These are phyloP conservation scores for Zoysia pacifica DNA, from an alignment of 176 grass and related monocot genomes.

Conservation along the genomic window DNA sequence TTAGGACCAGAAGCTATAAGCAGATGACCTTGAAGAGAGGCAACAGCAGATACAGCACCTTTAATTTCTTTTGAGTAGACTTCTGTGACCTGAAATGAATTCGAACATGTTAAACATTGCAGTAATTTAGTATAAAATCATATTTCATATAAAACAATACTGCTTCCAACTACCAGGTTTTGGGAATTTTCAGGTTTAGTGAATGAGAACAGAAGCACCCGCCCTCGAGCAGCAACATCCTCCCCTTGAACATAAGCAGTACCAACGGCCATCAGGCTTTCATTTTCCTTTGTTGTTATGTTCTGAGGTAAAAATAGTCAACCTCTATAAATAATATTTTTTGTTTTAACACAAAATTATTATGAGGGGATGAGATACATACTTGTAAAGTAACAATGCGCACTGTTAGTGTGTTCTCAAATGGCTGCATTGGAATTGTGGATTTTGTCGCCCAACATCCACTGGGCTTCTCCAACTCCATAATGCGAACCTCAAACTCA, in stretches of 20 bases:
- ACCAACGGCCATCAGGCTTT: slow-evolving; percentile 79
- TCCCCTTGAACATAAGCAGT: slow-evolving; percentile 97
- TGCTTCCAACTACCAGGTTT: slow-evolving; percentile 67
- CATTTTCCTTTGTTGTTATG: slow-evolving; percentile 86
- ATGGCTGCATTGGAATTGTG: slow-evolving; percentile 81
- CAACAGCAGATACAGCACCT: slow-evolving; percentile 91
- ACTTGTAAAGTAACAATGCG: slow-evolving; percentile 82
- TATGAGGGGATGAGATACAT: slow-evolving; percentile 38
- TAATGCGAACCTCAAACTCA: slow-evolving; percentile 91
- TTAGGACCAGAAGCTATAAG: slow-evolving; percentile 93
- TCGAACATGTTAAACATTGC: slow-evolving; percentile 18
- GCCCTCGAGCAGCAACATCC: slow-evolving; percentile 86
- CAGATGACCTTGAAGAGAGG: slow-evolving; percentile 94
- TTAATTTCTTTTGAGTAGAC: slow-evolving; percentile 94
- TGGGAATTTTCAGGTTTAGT: slow-evolving; percentile 69
- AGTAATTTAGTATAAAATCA: neutral
- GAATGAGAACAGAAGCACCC: slow-evolving; percentile 86
- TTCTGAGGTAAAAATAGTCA: slow-evolving; percentile 56
- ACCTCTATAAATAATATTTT: slow-evolving; percentile 25
- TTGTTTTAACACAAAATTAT: neutral
- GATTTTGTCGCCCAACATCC: slow-evolving; percentile 69
- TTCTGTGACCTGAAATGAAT: slow-evolving; percentile 67
- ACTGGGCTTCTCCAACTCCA: slow-evolving; percentile 71
- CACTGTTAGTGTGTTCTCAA: slow-evolving; percentile 90
- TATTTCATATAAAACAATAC: slow-evolving; percentile 15